Percentiles rank a stretch among this genome's conserved stretches.
These are phyloP conservation scores for Calonectria multiphialidica DNA, from an alignment of 2,329 filamentous ascomycete genomes.

Conservation along the genomic window DNA sequence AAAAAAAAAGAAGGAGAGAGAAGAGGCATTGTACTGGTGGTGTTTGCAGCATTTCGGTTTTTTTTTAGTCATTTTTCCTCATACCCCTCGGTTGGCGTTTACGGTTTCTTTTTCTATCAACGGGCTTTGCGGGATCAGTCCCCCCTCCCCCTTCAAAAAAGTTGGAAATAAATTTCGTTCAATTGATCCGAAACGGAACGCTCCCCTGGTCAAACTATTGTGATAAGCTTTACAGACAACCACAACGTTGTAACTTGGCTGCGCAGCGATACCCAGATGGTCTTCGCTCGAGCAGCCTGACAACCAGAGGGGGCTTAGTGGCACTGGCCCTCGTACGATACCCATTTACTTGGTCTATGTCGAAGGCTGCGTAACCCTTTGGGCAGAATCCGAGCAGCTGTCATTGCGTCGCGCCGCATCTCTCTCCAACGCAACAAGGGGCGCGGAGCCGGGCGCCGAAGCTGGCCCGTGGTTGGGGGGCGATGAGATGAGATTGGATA, in stretches of 20 bases:
- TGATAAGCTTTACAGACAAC: conserved; percentile 10
- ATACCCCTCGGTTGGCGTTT: conserved; percentile 23
- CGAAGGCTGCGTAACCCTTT: background rate
- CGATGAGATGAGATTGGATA: conserved; percentile 19
- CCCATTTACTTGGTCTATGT: background rate
- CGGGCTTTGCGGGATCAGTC: background rate
- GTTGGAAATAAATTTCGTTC: conserved; percentile 13
- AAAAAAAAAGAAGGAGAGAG: background rate
- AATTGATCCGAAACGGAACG: conserved; percentile 23
- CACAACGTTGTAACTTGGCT: background rate
- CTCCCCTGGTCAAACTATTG: background rate
- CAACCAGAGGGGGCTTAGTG: background rate
- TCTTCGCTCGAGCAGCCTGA: background rate
- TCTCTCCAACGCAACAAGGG: background rate
- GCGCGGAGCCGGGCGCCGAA: conserved; percentile 15
- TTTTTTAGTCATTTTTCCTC: conserved; percentile 2
- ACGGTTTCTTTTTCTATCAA: background rate
- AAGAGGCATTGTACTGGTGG: background rate
- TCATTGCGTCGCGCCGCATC: conserved; percentile 16
- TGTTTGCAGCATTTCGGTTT: conserved; percentile 14
- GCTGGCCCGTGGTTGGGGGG: conserved; percentile 18
- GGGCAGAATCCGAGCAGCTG: background rate
- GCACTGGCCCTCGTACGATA: conserved; percentile 4
- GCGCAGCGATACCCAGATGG: conserved; percentile 1
- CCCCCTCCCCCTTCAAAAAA: background rate